Conservation (phyloP, 1,284 basidiomycete species). For the Ceratobasidium sp. region DNA sequence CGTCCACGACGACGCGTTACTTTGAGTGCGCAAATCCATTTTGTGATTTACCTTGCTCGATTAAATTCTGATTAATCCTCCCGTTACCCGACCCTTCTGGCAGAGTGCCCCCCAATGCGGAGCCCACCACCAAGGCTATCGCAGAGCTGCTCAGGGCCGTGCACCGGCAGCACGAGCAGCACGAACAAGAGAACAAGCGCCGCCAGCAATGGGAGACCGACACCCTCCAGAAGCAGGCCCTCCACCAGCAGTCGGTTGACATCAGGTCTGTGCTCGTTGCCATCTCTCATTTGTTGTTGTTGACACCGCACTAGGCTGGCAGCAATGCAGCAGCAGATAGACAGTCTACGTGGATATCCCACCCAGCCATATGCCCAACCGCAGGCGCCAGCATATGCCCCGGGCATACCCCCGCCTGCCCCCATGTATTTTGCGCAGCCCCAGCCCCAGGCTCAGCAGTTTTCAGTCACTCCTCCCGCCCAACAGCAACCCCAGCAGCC, state of each 20-base stretch:
- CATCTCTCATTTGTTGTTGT: not conserved
- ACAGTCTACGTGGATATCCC: slow-evolving; percentile 30
- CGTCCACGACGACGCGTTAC: slow-evolving; percentile 30
- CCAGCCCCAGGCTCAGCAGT: slow-evolving; percentile 24
- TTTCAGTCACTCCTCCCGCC: slow-evolving; percentile 18
- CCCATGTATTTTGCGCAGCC: slow-evolving; percentile 30
- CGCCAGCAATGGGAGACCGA: slow-evolving; percentile 37
- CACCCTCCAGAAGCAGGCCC: slow-evolving; percentile 25
- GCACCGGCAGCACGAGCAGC: slow-evolving; percentile 30
- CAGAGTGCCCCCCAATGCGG: slow-evolving; percentile 35
- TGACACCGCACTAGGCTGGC: slow-evolving; percentile 5
- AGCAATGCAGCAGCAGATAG: slow-evolving; percentile 35
- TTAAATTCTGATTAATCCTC: not conserved
- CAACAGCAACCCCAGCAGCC: not conserved
- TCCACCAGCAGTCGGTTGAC: slow-evolving; percentile 38
- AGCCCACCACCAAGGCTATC: slow-evolving; percentile 32
- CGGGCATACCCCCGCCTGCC: slow-evolving; percentile 19
- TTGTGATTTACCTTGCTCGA: not conserved
- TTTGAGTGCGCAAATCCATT: slow-evolving; percentile 22
- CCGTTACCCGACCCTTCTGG: not conserved
- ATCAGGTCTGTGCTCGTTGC: not conserved
- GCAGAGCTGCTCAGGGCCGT: slow-evolving; percentile 33
- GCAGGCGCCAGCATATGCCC: slow-evolving; percentile 29
- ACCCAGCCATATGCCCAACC: slow-evolving; percentile 28
- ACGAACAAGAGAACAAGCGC: slow-evolving; percentile 29